A percentile compares a stretch with the other conserved stretches of the same genome.
These are phyloP conservation scores for Chlamydomonas reinhardtii DNA, from an alignment of 163 green algal genomes.

Conservation along the genomic window DNA sequence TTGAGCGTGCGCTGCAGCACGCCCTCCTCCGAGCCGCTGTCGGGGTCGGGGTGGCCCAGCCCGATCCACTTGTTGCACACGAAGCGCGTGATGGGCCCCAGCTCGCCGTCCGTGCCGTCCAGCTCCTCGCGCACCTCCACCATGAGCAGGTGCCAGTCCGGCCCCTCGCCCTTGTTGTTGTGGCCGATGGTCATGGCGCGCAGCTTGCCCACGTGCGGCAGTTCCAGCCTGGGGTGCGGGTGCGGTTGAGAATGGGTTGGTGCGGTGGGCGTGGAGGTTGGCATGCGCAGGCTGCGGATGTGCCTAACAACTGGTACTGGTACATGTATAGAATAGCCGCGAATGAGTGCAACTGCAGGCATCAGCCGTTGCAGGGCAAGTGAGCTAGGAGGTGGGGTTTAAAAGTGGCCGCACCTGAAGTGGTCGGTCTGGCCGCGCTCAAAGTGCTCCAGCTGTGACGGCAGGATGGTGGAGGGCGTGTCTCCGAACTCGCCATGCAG, in stretches of 20 bases:
- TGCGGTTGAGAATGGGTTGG: background rate
- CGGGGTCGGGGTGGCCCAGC: conserved; percentile 22
- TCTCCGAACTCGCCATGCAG: conserved; percentile 61
- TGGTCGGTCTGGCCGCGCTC: conserved; percentile 69
- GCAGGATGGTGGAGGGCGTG: conserved; percentile 55
- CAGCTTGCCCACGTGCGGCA: conserved; percentile 69
- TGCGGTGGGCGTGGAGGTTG: background rate
- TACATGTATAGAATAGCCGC: too few relatives aligned
- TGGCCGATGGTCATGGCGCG: conserved; percentile 66
- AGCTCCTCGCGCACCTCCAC: conserved; percentile 62
- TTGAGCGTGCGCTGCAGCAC: conserved; percentile 64
- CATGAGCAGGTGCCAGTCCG: conserved; percentile 63
- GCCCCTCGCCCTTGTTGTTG: conserved; percentile 57
- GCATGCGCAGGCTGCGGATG: too few relatives aligned
- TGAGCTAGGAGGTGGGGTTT: too few relatives aligned
- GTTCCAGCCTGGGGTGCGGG: conserved; percentile 47
- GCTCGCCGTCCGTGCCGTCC: conserved; percentile 3
- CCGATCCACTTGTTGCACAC: conserved; percentile 70
- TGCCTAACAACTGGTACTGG: too few relatives aligned
- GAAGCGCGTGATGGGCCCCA: conserved; percentile 53
- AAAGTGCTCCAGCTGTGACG: conserved; percentile 70
- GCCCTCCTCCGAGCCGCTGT: conserved; percentile 45
- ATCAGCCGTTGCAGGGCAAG: too few relatives aligned
- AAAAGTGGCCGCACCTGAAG: conserved; percentile 79
- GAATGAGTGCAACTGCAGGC: too few relatives aligned